Evolutionary conservation across 331 rosid species (phyloP).

Genomic region (Prunus yedoensis): DNA sequence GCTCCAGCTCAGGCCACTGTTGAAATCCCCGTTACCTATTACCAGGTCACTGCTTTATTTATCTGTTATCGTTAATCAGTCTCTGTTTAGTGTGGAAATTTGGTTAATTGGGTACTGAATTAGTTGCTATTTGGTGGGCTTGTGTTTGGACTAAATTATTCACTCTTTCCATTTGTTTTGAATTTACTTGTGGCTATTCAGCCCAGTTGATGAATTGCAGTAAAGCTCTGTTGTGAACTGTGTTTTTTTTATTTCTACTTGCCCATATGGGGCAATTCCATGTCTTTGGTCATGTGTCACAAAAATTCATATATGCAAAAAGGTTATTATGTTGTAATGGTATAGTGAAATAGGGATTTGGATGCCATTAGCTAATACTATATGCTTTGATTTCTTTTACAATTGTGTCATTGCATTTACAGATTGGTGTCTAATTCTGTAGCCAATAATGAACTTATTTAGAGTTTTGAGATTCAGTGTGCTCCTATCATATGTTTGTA

Average conservation of each 20-base stretch:
- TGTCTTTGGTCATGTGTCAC: not conserved
- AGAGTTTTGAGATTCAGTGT: not conserved
- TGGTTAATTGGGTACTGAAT: not conserved
- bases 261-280: not conserved
- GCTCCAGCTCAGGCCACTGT: constrained; percentile 29
- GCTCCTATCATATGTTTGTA: not conserved
- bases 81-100: not conserved
- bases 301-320: not conserved
- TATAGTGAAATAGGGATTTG: not conserved
- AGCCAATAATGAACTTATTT: not conserved
- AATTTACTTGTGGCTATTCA: not conserved
- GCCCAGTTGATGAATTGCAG: not conserved
- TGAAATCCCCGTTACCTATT: constrained; percentile 78
- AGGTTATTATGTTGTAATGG: not conserved
- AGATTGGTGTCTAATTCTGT: not conserved
- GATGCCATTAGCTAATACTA: not conserved
- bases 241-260: not conserved
- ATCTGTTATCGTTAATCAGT: not conserved
- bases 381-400: not conserved
- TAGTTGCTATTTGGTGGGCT: not conserved
- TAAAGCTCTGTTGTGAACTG: not conserved
- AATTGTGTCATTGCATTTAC: not conserved
- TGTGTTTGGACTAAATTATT: not conserved
- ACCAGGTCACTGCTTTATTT: constrained; percentile 52
- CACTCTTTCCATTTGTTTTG: not conserved